Conservation (phyloP, 768 basidiomycete genomes). For the Lentinula sp. region DNA sequence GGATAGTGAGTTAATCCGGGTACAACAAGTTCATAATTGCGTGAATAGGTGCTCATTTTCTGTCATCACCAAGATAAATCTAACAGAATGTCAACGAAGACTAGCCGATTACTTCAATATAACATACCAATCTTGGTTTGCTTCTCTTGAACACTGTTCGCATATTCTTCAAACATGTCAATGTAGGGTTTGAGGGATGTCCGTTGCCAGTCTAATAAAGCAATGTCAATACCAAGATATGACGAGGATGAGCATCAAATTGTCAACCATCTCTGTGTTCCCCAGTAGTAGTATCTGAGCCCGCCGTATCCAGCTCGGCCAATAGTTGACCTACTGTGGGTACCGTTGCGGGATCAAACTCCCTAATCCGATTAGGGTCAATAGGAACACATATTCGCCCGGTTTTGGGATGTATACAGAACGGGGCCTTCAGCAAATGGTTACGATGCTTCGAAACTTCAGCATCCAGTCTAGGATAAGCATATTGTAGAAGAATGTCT, state of each 20-base stretch:
- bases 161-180: constrained; percentile 82
- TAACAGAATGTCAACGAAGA: constrained; percentile 6
- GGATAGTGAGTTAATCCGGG: too few species aligned
- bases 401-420: constrained; percentile 95
- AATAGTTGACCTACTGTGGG: constrained; percentile 87
- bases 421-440: constrained; percentile 96
- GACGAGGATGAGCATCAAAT: constrained; percentile 1
- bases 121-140: constrained; percentile 36
- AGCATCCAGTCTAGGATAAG: constrained; percentile 92
- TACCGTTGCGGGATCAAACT: constrained; percentile 79
- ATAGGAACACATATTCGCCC: constrained; percentile 94
- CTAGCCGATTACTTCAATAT: not conserved
- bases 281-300: constrained; percentile 19
- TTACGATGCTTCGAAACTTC: constrained; percentile 98
- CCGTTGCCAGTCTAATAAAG: constrained; percentile 64
- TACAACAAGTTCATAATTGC: too few species aligned
- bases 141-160: constrained; percentile 38
- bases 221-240: constrained; percentile 2
- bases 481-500: constrained; percentile 89
- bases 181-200: constrained; percentile 89
- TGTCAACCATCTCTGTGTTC: constrained; percentile 47
- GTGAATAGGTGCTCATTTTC: not conserved
- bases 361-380: constrained; percentile 65
- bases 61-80: constrained; percentile 27
- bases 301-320: constrained; percentile 57